Evolutionary conservation across 306 rosid genomes (phyloP), one percentile per base, ranked within the genome.

Genomic region (Arachis stenosperma): DNA sequence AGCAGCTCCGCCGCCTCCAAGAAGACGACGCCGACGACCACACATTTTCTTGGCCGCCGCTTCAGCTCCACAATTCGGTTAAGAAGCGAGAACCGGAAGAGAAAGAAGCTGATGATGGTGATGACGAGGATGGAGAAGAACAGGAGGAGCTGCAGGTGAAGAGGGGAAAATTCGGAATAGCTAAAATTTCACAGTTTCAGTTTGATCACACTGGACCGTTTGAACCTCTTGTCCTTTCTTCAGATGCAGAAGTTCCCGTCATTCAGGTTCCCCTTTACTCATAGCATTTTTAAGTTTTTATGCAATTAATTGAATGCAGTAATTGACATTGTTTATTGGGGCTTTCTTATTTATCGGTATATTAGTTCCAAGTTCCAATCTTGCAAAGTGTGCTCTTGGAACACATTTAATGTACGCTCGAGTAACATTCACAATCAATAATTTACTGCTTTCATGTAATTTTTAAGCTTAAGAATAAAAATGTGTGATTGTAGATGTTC

Each of bases 121-220:
- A 76, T 6, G 88, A 81, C 1, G 73, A 78, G 0, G 84, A 46
- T 0, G 78, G 27, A 2, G 56, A 79, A 0, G 81, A 86, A 7
- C 83, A 79, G 9, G 82, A 74, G 17, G 78, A 74, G 9, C 61
- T 47, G 14, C 79, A 67, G 55, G 46, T 60, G 11, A 82, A 88
- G 75, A 69, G 84, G 17, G 70, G 68, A 22, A 68, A 57, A 61
- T 69, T 77, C 61, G 75, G 60, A 41, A 77, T 70, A 56, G 8
- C 71, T 15, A 79, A 83, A 79, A 67, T 68, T 39, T 50, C 78
- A 13, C 87, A 74, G 8, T 82, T 90, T 85, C 94, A 88, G 57
- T 88, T 89, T 67, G 97, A 90, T 27, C 86, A 79, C 30, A 88
- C 90, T 5, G 96, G 98, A 67, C 89, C 90, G 41, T 85, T 75